Evolutionary conservation across 129 eudicot species (phyloP).

Genomic region (Flaveria linearis): DNA sequence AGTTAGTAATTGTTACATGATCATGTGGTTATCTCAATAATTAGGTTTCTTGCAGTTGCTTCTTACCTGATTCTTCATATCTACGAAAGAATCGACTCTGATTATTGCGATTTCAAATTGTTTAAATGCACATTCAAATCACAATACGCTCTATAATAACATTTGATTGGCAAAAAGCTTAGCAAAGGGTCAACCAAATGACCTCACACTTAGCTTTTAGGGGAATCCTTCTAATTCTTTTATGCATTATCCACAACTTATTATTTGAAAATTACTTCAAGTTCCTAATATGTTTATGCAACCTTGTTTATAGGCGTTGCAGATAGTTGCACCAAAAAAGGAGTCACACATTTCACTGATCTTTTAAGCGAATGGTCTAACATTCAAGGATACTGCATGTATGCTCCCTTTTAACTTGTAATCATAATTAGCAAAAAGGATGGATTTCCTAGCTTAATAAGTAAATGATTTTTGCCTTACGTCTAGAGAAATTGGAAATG

Average conservation of each 20-base stretch:
- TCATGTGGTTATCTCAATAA: neutral
- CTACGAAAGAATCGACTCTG: neutral
- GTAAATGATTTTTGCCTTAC: neutral
- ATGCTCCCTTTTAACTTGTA: slow-evolving; percentile 36
- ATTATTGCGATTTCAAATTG: neutral
- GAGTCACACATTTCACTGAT: slow-evolving; percentile 59
- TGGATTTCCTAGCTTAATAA: slow-evolving; percentile 14
- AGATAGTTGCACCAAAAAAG: slow-evolving; percentile 57
- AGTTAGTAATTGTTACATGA: neutral
- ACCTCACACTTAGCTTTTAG: neutral
- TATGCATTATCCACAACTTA: neutral
- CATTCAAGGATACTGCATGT: slow-evolving; percentile 86
- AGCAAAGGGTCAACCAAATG: too few relatives aligned
- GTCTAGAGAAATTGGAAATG: slow-evolving; percentile 89
- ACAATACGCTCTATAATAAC: neutral
- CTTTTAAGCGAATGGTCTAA: slow-evolving; percentile 74
- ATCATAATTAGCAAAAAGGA: neutral
- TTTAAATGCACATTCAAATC: neutral
- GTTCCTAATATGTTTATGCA: slow-evolving; percentile 15
- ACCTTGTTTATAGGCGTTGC: slow-evolving; percentile 54
- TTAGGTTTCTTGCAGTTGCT: neutral
- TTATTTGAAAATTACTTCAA: neutral
- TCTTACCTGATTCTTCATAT: neutral
- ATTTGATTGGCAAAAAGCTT: neutral
- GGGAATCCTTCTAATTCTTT: slow-evolving; percentile 1